A percentile compares a stretch with the other conserved stretches of the same genome.
Evolutionary conservation across 2,329 filamentous ascomycete genomes (phyloP).

Genomic region (Apiospora aurea): DNA sequence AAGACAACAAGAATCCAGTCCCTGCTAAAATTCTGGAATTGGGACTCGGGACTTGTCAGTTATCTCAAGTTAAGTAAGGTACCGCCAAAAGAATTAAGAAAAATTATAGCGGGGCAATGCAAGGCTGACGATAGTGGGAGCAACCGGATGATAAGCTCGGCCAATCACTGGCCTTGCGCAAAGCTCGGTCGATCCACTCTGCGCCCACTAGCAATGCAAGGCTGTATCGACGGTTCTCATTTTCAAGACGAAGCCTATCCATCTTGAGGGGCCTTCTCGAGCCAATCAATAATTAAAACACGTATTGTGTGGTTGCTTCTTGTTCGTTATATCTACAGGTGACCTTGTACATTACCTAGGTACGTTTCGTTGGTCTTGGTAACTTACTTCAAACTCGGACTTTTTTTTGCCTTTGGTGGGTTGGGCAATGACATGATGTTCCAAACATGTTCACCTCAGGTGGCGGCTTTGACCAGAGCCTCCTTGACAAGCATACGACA

Average conservation of each 20-base stretch:
- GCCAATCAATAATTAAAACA: not conserved
- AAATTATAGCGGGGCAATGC: conserved; percentile 23
- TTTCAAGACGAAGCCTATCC: conserved; percentile 2
- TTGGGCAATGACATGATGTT: conserved; percentile 26
- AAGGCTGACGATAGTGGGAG: conserved; percentile 19
- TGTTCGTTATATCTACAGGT: not conserved
- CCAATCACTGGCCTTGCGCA: not conserved
- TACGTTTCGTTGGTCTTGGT: not conserved
- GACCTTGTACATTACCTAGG: not conserved
- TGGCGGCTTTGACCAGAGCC: conserved; percentile 11
- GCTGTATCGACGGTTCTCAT: conserved; percentile 13
- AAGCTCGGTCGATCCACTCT: not conserved
- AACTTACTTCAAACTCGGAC: not conserved
- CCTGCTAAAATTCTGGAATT: not conserved
- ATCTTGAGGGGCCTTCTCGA: not conserved
- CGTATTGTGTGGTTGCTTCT: not conserved
- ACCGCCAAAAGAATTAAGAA: conserved; percentile 20
- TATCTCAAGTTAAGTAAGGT: conserved; percentile 14
- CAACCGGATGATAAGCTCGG: not conserved
- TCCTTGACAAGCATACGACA: not conserved
- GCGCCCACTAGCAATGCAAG: conserved; percentile 22
- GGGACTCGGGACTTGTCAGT: conserved; percentile 4
- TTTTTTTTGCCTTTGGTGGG: not conserved
- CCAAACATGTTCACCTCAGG: conserved; percentile 21
- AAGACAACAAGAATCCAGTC: not conserved